Conservation (phyloP, 2,329 filamentous ascomycete genomes). For the Dactylellina haptotyla region DNA sequence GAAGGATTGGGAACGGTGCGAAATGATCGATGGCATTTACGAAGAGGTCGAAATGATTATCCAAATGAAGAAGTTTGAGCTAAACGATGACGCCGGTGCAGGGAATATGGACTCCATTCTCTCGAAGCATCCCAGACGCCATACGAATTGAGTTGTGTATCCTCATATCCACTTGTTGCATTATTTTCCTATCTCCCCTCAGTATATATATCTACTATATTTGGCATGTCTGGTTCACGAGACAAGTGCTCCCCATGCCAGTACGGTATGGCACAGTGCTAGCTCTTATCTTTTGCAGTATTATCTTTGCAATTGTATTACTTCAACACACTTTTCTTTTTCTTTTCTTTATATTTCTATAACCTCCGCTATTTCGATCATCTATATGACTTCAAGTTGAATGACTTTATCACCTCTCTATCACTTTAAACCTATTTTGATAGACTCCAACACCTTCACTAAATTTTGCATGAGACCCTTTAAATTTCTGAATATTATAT, state of each 20-base stretch:
- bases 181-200: neutral
- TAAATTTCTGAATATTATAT: too few relatives aligned
- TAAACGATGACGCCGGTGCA: neutral
- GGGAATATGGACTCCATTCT: neutral
- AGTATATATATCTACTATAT: too few relatives aligned
- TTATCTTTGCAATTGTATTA: too few relatives aligned
- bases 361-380: too few relatives aligned
- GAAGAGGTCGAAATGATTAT: conserved; percentile 54
- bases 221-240: conserved; percentile 3
- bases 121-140: neutral
- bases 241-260: conserved; percentile 7
- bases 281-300: neutral
- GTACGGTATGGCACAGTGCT: conserved; percentile 15
- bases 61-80: conserved; percentile 38
- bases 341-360: conserved; percentile 2
- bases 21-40: conserved; percentile 55
- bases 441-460: too few relatives aligned
- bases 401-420: too few relatives aligned
- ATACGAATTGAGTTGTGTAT: neutral
- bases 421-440: too few relatives aligned
- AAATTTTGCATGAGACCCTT: too few relatives aligned
- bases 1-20: conserved; percentile 57
- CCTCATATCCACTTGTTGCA: neutral
- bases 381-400: too few relatives aligned
- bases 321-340: neutral